These are phyloP conservation scores for Lyophyllum shimeji DNA, from an alignment of 768 basidiomycete genomes.

Conservation along the genomic window DNA sequence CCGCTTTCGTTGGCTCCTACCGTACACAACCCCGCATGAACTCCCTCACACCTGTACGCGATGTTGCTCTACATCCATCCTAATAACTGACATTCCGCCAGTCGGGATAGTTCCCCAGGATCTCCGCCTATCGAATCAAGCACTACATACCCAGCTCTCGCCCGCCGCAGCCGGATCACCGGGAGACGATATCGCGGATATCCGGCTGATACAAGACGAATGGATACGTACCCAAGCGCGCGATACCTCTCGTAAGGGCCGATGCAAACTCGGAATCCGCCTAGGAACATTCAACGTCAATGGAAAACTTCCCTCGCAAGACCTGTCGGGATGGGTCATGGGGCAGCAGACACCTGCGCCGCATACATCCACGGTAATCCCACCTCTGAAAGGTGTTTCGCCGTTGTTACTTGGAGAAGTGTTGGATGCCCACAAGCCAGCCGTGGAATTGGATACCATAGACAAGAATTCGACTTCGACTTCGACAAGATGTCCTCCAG, in stretches of 20 bases:
- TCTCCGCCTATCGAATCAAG: slow-evolving; percentile 47
- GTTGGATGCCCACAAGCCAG: slow-evolving; percentile 16
- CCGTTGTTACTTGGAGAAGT: slow-evolving; percentile 34
- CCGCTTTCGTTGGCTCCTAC: slow-evolving; percentile 46
- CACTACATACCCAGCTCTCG: slow-evolving; percentile 57
- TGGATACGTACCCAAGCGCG: slow-evolving; percentile 57
- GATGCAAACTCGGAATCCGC: slow-evolving; percentile 45
- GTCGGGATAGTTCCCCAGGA: slow-evolving; percentile 51
- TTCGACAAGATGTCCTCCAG: too few species aligned
- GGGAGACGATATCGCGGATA: slow-evolving; percentile 61
- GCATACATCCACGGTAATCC: slow-evolving; percentile 22
- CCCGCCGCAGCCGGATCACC: slow-evolving; percentile 58
- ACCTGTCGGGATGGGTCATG: slow-evolving; percentile 66
- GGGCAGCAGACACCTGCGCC: slow-evolving; percentile 16
- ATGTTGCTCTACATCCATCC: neutral
- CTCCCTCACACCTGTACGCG: slow-evolving; percentile 10
- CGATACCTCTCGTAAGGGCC: slow-evolving; percentile 31
- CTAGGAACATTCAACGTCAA: slow-evolving; percentile 87
- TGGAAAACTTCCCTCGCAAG: slow-evolving; percentile 71
- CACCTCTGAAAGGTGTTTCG: slow-evolving; percentile 34
- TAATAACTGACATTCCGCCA: slow-evolving; percentile 16
- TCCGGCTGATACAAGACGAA: slow-evolving; percentile 56
- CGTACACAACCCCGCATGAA: slow-evolving; percentile 33
- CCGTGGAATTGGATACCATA: too few species aligned
- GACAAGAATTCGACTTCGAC: too few species aligned